A percentile compares a stretch with the other conserved stretches of the same genome.
These are phyloP conservation scores for Erigeron canadensis DNA, from an alignment of 129 eudicot genomes.

Conservation along the genomic window DNA sequence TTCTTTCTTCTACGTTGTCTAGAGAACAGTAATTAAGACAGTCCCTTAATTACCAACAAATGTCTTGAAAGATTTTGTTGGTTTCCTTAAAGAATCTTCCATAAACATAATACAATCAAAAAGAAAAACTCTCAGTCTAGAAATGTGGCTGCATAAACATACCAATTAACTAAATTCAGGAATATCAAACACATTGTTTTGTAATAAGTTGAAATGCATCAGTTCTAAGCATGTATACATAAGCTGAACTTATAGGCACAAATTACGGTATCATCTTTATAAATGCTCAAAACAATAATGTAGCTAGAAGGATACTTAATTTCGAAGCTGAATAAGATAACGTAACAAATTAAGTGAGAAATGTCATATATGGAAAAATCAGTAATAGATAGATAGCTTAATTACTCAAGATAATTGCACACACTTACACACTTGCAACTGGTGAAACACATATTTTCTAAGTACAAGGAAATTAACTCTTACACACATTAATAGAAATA, in stretches of 20 bases:
- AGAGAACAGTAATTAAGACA: neutral
- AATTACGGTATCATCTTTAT: too few relatives aligned
- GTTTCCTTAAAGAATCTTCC: slow-evolving; percentile 13
- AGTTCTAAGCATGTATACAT: neutral
- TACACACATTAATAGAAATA: neutral
- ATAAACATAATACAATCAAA: slow-evolving; percentile 4
- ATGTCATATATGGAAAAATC: slow-evolving; percentile 23
- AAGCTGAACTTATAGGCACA: neutral
- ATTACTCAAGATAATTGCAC: slow-evolving; percentile 37
- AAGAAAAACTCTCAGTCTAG: neutral
- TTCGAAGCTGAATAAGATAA: slow-evolving; percentile 12
- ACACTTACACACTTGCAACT: slow-evolving; percentile 37
- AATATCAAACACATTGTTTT: neutral
- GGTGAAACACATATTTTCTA: slow-evolving; percentile 27
- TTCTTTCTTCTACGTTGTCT: slow-evolving; percentile 8
- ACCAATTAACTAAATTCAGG: slow-evolving; percentile 8
- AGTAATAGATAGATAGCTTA: slow-evolving; percentile 13
- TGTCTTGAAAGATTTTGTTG: slow-evolving; percentile 1
- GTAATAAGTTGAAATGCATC: neutral
- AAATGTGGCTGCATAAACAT: neutral
- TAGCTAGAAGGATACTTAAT: neutral
- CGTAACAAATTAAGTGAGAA: neutral
- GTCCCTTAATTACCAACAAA: slow-evolving; percentile 15
- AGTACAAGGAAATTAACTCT: slow-evolving; percentile 25
- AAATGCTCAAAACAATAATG: slow-evolving; percentile 1